Evolutionary conservation across 2,329 filamentous ascomycete genomes (phyloP).

Genomic region (Aspergillus sp.): DNA sequence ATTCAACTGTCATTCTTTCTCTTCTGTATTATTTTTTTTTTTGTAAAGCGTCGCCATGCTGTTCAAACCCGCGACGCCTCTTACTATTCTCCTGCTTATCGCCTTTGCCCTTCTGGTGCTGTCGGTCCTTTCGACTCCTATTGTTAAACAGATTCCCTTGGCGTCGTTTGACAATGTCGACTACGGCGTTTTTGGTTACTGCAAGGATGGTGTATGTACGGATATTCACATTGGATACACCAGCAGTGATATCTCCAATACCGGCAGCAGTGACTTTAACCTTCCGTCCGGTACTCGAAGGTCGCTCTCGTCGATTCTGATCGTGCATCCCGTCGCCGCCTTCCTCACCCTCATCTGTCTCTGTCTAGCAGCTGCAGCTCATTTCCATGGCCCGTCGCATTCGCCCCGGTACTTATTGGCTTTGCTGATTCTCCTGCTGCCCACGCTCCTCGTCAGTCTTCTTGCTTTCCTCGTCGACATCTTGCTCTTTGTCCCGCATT

Average conservation of each 20-base stretch:
- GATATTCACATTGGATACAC: slow-evolving; percentile 77
- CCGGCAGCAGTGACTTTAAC: slow-evolving; percentile 47
- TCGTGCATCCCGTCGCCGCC: slow-evolving; percentile 87
- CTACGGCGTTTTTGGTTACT: slow-evolving; percentile 92
- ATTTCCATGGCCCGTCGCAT: slow-evolving; percentile 81
- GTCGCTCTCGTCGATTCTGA: slow-evolving; percentile 77
- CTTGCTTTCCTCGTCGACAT: slow-evolving; percentile 91
- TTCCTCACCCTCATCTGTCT: slow-evolving; percentile 80
- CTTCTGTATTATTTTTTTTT: slow-evolving; percentile 1
- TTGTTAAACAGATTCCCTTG: slow-evolving; percentile 78
- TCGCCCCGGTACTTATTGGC: slow-evolving; percentile 81
- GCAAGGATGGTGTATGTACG: slow-evolving; percentile 60
- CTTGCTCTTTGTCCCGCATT: slow-evolving; percentile 85
- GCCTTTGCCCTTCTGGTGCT: slow-evolving; percentile 82
- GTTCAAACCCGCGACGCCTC: slow-evolving; percentile 85
- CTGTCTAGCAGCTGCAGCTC: slow-evolving; percentile 68
- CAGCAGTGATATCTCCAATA: slow-evolving; percentile 54
- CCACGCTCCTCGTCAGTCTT: slow-evolving; percentile 75
- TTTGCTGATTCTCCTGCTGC: slow-evolving; percentile 76
- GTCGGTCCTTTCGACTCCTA: slow-evolving; percentile 82
- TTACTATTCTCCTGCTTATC: slow-evolving; percentile 75
- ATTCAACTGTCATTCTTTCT: background rate
- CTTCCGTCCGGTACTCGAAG: slow-evolving; percentile 59
- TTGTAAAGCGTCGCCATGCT: slow-evolving; percentile 48
- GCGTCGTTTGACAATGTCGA: slow-evolving; percentile 68